Conservation (phyloP, 2,329 filamentous ascomycete species). For the Calonectria montana region DNA sequence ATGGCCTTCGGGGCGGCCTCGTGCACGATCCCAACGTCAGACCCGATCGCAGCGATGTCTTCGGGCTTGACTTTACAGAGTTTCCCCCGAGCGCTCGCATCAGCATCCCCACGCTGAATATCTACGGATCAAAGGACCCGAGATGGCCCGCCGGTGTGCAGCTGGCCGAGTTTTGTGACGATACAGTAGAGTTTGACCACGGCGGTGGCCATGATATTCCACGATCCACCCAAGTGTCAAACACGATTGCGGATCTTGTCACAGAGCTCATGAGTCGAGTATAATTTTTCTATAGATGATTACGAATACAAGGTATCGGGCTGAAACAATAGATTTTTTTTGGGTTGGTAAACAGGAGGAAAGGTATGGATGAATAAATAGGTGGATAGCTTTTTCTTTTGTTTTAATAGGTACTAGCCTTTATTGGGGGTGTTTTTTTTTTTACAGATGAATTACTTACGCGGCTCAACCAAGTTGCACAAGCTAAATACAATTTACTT, state of each 20-base stretch:
- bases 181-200: conserved; percentile 7
- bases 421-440: too few species aligned
- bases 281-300: background rate
- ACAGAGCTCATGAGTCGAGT: conserved; percentile 3
- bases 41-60: conserved; percentile 4
- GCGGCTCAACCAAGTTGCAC: too few species aligned
- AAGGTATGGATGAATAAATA: too few species aligned
- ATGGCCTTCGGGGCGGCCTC: background rate
- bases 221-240: background rate
- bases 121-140: conserved; percentile 16
- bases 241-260: conserved; percentile 5
- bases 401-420: too few species aligned
- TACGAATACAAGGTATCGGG: background rate
- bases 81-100: conserved; percentile 8
- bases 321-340: background rate
- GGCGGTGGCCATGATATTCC: conserved; percentile 15
- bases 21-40: background rate
- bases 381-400: too few species aligned
- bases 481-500: too few species aligned
- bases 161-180: conserved; percentile 6
- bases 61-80: conserved; percentile 8
- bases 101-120: conserved; percentile 1
- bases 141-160: conserved; percentile 11
- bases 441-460: too few species aligned
- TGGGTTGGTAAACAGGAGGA: background rate